These are phyloP conservation scores for Hapsidospora chrysogenum DNA, from an alignment of 495 filamentous ascomycete genomes.

Conservation along the genomic window DNA sequence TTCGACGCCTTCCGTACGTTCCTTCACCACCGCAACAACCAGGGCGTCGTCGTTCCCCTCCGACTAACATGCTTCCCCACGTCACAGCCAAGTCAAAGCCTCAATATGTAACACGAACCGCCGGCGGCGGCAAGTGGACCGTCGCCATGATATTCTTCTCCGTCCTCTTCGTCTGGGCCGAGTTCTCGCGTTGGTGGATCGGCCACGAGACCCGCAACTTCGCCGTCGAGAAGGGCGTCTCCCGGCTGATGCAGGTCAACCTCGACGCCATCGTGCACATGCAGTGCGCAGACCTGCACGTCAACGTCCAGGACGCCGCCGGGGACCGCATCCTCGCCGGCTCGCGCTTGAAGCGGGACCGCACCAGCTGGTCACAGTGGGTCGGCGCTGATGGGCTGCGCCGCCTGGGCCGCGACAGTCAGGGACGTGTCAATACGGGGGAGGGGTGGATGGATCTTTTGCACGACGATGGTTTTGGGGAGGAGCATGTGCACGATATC, in stretches of 20 bases:
- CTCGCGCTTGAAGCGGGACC: slow-evolving; percentile 52
- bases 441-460: slow-evolving; percentile 37
- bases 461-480: slow-evolving; percentile 41
- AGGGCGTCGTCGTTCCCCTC: neutral
- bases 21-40: no score
- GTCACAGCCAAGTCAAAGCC: slow-evolving; percentile 78
- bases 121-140: slow-evolving; percentile 86
- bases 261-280: slow-evolving; percentile 87
- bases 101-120: slow-evolving; percentile 69
- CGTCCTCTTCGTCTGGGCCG: slow-evolving; percentile 52
- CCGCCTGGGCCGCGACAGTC: slow-evolving; percentile 34
- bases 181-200: slow-evolving; percentile 66
- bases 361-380: slow-evolving; percentile 71
- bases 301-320: slow-evolving; percentile 95
- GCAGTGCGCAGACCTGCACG: slow-evolving; percentile 70
- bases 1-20: slow-evolving; percentile 90
- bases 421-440: slow-evolving; percentile 30
- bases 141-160: slow-evolving; percentile 60
- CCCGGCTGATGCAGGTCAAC: slow-evolving; percentile 82
- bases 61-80: slow-evolving; percentile 10
- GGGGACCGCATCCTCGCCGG: slow-evolving; percentile 83
- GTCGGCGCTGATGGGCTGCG: slow-evolving; percentile 55
- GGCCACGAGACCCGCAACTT: slow-evolving; percentile 79
- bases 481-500: slow-evolving; percentile 62
- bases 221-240: slow-evolving; percentile 82